phyloP scores from a whole-genome alignment of 768 basidiomycete species.

The Hortiboletus flavorubellus region DNA sequence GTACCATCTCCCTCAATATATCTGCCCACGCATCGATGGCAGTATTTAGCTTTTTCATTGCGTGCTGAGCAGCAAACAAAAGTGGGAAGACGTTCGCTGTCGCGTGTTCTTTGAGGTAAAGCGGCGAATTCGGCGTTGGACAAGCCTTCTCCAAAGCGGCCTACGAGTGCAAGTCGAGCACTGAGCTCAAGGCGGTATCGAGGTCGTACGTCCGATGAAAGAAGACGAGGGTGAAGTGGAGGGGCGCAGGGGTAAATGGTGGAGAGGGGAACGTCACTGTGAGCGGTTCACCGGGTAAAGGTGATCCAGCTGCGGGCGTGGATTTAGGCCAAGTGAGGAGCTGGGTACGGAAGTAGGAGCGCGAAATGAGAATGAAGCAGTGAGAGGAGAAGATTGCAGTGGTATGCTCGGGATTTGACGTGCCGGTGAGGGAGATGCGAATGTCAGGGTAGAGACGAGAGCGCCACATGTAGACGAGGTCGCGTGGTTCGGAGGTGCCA shows the following conservation, averaged over 20 bases:
- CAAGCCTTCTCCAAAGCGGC: no score
- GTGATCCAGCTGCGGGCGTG: no score
- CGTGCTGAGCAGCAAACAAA: conserved; percentile 63
- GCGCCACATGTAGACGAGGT: conserved; percentile 96
- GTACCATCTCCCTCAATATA: conserved; percentile 55
- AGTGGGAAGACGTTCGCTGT: no score
- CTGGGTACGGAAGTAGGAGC: conserved; percentile 51
- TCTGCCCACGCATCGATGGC: conserved; percentile 52
- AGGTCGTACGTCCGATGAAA: conserved; percentile 92
- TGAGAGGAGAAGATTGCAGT: conserved; percentile 90
- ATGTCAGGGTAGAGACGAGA: conserved; percentile 92
- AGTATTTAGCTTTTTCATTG: conserved; percentile 49
- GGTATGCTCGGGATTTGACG: conserved; percentile 59
- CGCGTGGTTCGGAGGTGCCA: conserved; percentile 58
- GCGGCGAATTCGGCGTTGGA: conserved; percentile 59
- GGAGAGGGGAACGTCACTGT: conserved; percentile 54
- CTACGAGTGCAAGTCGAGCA: no score
- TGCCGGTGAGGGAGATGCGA: conserved; percentile 71
- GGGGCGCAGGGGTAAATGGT: conserved; percentile 90
- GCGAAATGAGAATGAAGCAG: conserved; percentile 86
- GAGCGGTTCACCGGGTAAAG: no score
- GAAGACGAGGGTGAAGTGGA: conserved; percentile 92
- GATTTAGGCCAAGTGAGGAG: no score
- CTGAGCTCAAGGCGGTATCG: conserved; percentile 55
- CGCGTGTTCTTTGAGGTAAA: conserved; percentile 66